Evolutionary conservation across 768 basidiomycete genomes (phyloP).

Genomic region (Lactifluus echinatus): DNA sequence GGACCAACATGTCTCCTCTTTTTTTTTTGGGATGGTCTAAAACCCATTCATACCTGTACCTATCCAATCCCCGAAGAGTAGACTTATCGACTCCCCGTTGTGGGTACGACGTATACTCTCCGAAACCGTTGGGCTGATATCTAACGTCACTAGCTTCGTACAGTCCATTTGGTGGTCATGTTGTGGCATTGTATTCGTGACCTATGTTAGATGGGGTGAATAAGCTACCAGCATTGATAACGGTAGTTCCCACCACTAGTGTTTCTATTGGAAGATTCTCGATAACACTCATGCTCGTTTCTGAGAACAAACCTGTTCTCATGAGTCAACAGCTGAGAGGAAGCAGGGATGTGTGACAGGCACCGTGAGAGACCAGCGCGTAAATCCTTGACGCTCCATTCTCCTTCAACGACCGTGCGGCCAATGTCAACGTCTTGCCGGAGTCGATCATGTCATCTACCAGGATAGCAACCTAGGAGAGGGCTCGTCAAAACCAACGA

Average conservation of each 20-base stretch:
- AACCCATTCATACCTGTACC: slow-evolving; percentile 27
- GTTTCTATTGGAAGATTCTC: slow-evolving; percentile 69
- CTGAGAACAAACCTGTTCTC: slow-evolving; percentile 66
- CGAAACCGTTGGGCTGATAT: slow-evolving; percentile 85
- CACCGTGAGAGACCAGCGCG: slow-evolving; percentile 90
- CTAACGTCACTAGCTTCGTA: slow-evolving; percentile 79
- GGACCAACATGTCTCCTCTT: not conserved
- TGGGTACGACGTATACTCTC: slow-evolving; percentile 94
- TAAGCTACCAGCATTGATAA: not conserved
- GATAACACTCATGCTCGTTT: slow-evolving; percentile 58
- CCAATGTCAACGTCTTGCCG: slow-evolving; percentile 79
- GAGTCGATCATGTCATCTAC: slow-evolving; percentile 99
- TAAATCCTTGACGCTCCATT: slow-evolving; percentile 83
- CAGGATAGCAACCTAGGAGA: slow-evolving; percentile 70
- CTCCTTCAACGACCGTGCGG: slow-evolving; percentile 77
- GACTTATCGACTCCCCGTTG: slow-evolving; percentile 87
- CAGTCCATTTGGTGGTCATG: slow-evolving; percentile 49
- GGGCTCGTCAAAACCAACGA: slow-evolving; percentile 12
- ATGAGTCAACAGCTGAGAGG: not conserved
- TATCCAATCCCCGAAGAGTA: slow-evolving; percentile 80
- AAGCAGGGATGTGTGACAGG: slow-evolving; percentile 19
- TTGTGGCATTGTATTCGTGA: slow-evolving; percentile 95
- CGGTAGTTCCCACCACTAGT: slow-evolving; percentile 61
- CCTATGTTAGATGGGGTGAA: slow-evolving; percentile 34
- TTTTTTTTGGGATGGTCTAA: not conserved